phyloP scores from a whole-genome alignment of 139 green algal species.

The Chlamydomonas eustigma region DNA sequence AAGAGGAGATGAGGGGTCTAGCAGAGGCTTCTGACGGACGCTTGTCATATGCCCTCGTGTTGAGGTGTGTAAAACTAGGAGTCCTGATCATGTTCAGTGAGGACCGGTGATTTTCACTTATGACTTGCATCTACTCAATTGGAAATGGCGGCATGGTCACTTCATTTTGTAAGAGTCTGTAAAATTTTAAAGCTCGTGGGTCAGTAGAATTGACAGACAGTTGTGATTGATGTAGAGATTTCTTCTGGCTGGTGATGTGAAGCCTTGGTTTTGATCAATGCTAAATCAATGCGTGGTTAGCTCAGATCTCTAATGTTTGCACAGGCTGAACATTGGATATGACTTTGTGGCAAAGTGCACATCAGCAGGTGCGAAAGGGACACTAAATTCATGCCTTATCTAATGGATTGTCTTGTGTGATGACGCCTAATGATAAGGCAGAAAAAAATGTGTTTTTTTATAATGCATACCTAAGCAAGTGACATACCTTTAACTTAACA shows the following conservation, averaged over 20 bases:
- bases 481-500: no score
- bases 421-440: no score
- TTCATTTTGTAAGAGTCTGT: no score
- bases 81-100: not conserved
- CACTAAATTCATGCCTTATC: no score
- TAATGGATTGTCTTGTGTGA: no score
- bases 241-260: not conserved
- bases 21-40: not conserved
- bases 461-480: no score
- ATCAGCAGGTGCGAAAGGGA: no score
- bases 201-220: not conserved
- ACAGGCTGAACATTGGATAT: not conserved
- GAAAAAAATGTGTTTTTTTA: no score
- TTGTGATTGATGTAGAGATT: not conserved
- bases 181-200: not conserved
- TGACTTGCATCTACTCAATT: no score
- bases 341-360: conserved; percentile 1
- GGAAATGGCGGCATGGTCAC: no score
- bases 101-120: no score
- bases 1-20: not conserved
- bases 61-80: not conserved
- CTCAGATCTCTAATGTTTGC: not conserved
- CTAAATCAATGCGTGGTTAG: not conserved
- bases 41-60: not conserved
- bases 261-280: not conserved